These are phyloP conservation scores for Aquilaria malaccensis DNA, from an alignment of 345 rosid genomes.

Conservation along the genomic window DNA sequence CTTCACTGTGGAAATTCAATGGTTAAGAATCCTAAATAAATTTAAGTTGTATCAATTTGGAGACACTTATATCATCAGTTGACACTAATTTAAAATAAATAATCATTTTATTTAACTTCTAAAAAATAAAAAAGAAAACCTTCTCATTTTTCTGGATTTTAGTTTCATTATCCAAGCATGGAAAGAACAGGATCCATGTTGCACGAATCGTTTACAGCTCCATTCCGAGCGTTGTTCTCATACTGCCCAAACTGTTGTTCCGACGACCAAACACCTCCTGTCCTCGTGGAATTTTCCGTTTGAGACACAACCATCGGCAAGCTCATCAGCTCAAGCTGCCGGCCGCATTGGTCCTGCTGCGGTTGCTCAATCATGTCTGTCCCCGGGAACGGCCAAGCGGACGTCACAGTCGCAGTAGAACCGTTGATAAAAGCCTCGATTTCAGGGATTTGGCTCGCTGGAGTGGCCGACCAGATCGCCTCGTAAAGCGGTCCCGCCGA, in stretches of 20 bases:
- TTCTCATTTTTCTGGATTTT: too few species aligned
- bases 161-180: conserved; percentile 20
- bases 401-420: conserved; percentile 6
- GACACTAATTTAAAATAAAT: too few species aligned
- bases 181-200: conserved; percentile 34
- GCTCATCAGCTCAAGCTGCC: conserved; percentile 6
- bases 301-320: conserved; percentile 18
- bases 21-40: too few species aligned
- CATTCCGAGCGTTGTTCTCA: conserved; percentile 21
- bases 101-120: background rate
- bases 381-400: conserved; percentile 18
- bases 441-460: conserved; percentile 16
- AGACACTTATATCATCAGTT: too few species aligned
- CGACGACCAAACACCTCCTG: conserved; percentile 22
- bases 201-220: conserved; percentile 16
- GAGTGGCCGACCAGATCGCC: conserved; percentile 24
- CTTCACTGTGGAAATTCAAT: too few species aligned
- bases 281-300: conserved; percentile 15
- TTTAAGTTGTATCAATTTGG: too few species aligned
- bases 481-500: conserved; percentile 17
- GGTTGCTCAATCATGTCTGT: conserved; percentile 10
- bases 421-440: conserved; percentile 4
- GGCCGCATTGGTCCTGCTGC: conserved; percentile 12
- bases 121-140: too few species aligned
- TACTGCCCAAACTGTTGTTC: conserved; percentile 29